phyloP scores from a whole-genome alignment of 768 basidiomycete species.

The Panaeolus cyanescens region DNA sequence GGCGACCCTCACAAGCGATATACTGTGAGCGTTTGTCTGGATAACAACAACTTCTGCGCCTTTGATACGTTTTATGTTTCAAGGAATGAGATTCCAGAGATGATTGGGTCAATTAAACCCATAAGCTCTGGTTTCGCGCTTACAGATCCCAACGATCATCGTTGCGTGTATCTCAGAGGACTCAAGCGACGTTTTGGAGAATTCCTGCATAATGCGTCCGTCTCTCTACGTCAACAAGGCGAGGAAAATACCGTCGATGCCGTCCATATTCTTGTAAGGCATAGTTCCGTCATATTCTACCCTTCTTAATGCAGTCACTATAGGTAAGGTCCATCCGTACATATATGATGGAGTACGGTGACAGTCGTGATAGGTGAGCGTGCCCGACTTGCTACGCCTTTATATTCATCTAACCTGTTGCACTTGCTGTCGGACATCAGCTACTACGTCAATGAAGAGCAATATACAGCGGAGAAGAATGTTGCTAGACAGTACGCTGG shows the following conservation, averaged over 20 bases:
- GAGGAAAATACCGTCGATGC: constrained; percentile 84
- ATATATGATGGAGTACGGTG: constrained; percentile 75
- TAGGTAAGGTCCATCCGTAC: constrained; percentile 71
- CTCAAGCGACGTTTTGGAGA: constrained; percentile 65
- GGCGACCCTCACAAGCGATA: constrained; percentile 57
- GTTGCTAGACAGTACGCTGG: constrained; percentile 67
- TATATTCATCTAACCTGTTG: not conserved
- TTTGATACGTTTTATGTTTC: not conserved
- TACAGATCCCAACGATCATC: constrained; percentile 62
- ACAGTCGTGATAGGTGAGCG: constrained; percentile 56
- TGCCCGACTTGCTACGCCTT: not conserved
- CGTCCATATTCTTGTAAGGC: constrained; percentile 67
- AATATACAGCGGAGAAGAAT: constrained; percentile 60
- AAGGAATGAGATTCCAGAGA: constrained; percentile 77
- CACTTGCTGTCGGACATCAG: no score
- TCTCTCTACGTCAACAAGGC: constrained; percentile 67
- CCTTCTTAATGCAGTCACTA: constrained; percentile 1
- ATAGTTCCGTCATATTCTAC: not conserved
- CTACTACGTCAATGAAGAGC: constrained; percentile 58
- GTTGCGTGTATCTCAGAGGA: constrained; percentile 58
- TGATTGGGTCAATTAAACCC: constrained; percentile 66
- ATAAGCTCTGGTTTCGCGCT: constrained; percentile 70
- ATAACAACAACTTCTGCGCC: not conserved
- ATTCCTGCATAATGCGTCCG: constrained; percentile 73
- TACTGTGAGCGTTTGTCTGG: constrained; percentile 49